Base-by-base conservation (phyloP, 2,329 filamentous ascomycete species). In the Fusarium caatingaense region DNA sequence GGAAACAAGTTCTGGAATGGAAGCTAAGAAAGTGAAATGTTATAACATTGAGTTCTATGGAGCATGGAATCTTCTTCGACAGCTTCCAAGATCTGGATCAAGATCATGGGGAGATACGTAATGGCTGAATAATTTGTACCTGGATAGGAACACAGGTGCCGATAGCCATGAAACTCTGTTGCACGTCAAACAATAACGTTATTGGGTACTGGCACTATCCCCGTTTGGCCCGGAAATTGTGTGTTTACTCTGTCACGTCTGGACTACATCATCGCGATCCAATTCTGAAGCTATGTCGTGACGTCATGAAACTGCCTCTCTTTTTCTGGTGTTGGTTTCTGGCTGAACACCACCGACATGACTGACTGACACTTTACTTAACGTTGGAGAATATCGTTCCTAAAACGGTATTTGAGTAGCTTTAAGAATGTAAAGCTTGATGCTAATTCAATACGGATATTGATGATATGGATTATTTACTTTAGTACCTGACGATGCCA, bases 181-280 rank as follows among this genome's bases (percentile, higher is more conserved):
- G 45, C 60, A 66, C 46, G 11, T 27, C 41, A n/a, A 53, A 46
- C 21, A 32, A 28, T 46, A 16, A n/a, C 27, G 7, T 28, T 25
- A 27, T 18, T 27, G 23, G 40, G 51, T 46, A 54, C 40, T 47
- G 51, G 40, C 18, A 23, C 53, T 48, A 56, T 37, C 23, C 50
- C 56, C 53, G 34, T 28, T 51, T 32, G 54, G 62, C 49, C 46
- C 59, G 47, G 51, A 32, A 42, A 25, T 41, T 34, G 28, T 42
- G 54, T 56, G 30, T 40, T 48, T 40, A 66, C 47, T 47, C n/a
- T 72, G 72, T 75, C 62, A 72, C 69, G 55, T 55, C 32, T 34
- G 15, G 32, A 34, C 66, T 60, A 71, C 70, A 75, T 75, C 69
- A 74, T 75, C 67, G 46, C 62, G 59, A 63, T 70, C 54, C 53